A percentile compares a stretch with the other conserved stretches of the same genome.
Conservation (phyloP, 2,329 filamentous ascomycete genomes). For the Coniella lustricola region DNA sequence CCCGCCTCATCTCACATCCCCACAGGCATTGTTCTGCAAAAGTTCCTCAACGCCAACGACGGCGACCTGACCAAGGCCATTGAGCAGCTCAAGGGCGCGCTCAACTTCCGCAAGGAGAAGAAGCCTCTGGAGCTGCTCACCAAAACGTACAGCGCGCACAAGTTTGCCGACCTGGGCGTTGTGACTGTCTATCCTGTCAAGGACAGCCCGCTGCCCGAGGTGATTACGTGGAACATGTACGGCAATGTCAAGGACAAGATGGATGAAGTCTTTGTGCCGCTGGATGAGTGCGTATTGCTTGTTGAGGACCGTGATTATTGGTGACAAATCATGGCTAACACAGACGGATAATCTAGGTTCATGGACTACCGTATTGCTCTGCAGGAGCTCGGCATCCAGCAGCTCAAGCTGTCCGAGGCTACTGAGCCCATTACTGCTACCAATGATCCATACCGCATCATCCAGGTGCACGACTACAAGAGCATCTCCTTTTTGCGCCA, state of each 20-base stretch:
- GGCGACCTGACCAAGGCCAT: slow-evolving; percentile 67
- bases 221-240: slow-evolving; percentile 92
- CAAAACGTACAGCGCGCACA: slow-evolving; percentile 56
- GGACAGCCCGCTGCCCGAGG: slow-evolving; percentile 32
- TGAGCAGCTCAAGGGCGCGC: slow-evolving; percentile 69
- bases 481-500: slow-evolving; percentile 80
- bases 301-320: not conserved
- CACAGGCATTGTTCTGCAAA: slow-evolving; percentile 79
- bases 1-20: slow-evolving; percentile 50
- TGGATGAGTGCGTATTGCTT: slow-evolving; percentile 59
- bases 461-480: slow-evolving; percentile 91
- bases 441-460: slow-evolving; percentile 80
- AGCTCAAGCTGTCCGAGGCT: slow-evolving; percentile 63
- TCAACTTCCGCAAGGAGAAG: slow-evolving; percentile 75
- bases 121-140: slow-evolving; percentile 62
- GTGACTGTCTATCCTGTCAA: slow-evolving; percentile 62
- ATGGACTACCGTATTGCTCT: slow-evolving; percentile 82
- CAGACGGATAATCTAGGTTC: slow-evolving; percentile 50
- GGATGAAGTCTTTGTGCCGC: slow-evolving; percentile 71
- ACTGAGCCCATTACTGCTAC: slow-evolving; percentile 66
- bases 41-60: slow-evolving; percentile 87
- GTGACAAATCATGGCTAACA: not conserved
- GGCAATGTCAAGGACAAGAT: slow-evolving; percentile 77
- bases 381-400: slow-evolving; percentile 63
- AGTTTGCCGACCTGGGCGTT: slow-evolving; percentile 75